These are phyloP conservation scores for Populus tomentosa DNA, from an alignment of 441 rosid species.

Conservation along the genomic window DNA sequence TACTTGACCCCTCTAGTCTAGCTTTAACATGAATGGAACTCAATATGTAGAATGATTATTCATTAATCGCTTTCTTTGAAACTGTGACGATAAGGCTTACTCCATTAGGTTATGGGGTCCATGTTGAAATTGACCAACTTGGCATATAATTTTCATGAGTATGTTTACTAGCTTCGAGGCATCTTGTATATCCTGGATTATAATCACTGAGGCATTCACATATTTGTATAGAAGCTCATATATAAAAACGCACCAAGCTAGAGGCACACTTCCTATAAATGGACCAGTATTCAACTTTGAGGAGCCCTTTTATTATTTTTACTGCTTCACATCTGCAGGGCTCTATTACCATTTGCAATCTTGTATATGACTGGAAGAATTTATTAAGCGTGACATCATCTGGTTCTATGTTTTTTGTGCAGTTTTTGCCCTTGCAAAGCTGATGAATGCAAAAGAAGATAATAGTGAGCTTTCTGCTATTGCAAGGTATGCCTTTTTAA, in stretches of 20 bases:
- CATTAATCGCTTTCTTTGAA: not conserved
- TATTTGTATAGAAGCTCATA: not conserved
- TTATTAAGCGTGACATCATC: not conserved
- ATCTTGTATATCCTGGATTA: not conserved
- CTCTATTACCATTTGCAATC: not conserved
- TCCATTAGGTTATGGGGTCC: not conserved
- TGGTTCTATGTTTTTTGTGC: conserved; percentile 21
- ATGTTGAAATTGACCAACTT: not conserved
- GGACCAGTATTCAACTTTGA: not conserved
- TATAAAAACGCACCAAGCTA: not conserved
- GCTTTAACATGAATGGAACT: not conserved
- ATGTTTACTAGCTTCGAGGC: not conserved
- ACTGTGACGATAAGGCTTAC: not conserved
- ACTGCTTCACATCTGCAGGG: not conserved
- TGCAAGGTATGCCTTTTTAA: conserved; percentile 55
- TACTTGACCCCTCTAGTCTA: not conserved
- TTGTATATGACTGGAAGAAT: not conserved
- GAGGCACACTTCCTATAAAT: not conserved
- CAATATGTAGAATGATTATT: not conserved
- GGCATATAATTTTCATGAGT: not conserved
- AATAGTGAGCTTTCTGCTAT: conserved; percentile 88
- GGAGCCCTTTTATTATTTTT: not conserved
- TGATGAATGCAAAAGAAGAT: conserved; percentile 87
- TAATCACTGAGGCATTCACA: not conserved
- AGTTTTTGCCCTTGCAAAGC: conserved; percentile 86